Conservation (phyloP, 2,329 filamentous ascomycete genomes). For the Emergomyces orientalis region DNA sequence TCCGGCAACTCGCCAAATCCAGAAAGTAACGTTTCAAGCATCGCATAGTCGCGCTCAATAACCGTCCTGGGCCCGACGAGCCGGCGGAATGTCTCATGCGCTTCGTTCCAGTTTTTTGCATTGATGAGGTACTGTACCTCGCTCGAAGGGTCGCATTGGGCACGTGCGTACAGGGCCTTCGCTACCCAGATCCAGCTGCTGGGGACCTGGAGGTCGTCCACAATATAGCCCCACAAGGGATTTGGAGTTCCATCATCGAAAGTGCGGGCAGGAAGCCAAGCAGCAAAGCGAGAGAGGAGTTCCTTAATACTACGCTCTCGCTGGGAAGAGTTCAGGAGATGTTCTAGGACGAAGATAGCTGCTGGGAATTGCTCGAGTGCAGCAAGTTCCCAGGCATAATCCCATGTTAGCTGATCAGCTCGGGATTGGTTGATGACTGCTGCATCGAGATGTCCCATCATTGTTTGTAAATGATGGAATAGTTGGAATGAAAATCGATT, state of each 20-base stretch:
- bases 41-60: slow-evolving; percentile 69
- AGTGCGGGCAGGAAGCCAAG: slow-evolving; percentile 51
- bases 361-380: slow-evolving; percentile 58
- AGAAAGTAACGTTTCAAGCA: slow-evolving; percentile 58
- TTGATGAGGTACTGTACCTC: slow-evolving; percentile 75
- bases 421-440: slow-evolving; percentile 49
- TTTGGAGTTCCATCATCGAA: slow-evolving; percentile 35
- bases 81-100: slow-evolving; percentile 71
- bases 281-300: slow-evolving; percentile 63
- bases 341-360: slow-evolving; percentile 67
- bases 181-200: slow-evolving; percentile 75
- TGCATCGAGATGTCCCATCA: slow-evolving; percentile 39
- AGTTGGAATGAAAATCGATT: slow-evolving; percentile 78
- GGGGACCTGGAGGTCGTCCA: slow-evolving; percentile 60
- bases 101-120: slow-evolving; percentile 66
- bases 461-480: slow-evolving; percentile 52
- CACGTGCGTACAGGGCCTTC: slow-evolving; percentile 72
- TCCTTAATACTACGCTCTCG: slow-evolving; percentile 62
- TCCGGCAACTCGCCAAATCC: slow-evolving; percentile 58
- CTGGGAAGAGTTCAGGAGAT: slow-evolving; percentile 55
- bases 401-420: slow-evolving; percentile 56
- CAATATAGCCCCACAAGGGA: slow-evolving; percentile 50
- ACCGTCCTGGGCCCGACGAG: slow-evolving; percentile 74
- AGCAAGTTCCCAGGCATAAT: slow-evolving; percentile 45
- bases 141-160: slow-evolving; percentile 55